phyloP scores from a whole-genome alignment of 2,329 filamentous ascomycete species.

The Penicillium sp. region DNA sequence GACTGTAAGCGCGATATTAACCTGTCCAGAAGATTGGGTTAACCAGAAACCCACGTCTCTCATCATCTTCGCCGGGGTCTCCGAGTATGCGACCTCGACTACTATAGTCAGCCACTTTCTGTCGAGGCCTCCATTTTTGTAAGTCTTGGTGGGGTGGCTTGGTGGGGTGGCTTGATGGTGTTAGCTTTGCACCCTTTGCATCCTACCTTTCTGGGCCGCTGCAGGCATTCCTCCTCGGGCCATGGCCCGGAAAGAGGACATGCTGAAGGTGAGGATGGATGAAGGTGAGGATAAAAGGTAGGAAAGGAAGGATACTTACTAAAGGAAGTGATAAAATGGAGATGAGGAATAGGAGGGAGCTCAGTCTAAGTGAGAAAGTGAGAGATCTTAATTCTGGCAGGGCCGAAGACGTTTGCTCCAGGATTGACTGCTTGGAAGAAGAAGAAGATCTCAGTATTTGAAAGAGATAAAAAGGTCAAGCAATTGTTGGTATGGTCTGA shows the following conservation, averaged over 20 bases:
- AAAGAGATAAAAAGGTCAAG: neutral
- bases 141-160: neutral
- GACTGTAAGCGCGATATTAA: too few relatives aligned
- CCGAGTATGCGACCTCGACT: too few relatives aligned
- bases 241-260: too few relatives aligned
- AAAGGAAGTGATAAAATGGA: neutral
- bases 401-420: neutral
- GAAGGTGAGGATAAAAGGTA: neutral
- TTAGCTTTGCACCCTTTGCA: too few relatives aligned
- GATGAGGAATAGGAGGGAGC: neutral
- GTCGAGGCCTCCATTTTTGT: neutral
- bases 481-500: neutral
- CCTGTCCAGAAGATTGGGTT: too few relatives aligned
- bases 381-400: neutral
- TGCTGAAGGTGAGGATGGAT: neutral
- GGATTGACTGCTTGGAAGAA: neutral
- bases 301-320: neutral
- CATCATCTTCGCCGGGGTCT: too few relatives aligned
- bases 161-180: neutral
- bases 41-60: too few relatives aligned
- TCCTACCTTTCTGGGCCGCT: too few relatives aligned
- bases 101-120: too few relatives aligned
- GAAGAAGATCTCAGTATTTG: neutral
- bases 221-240: too few relatives aligned
- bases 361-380: neutral